Conservation (phyloP, 768 basidiomycete species). For the Boletellus emodensis region DNA sequence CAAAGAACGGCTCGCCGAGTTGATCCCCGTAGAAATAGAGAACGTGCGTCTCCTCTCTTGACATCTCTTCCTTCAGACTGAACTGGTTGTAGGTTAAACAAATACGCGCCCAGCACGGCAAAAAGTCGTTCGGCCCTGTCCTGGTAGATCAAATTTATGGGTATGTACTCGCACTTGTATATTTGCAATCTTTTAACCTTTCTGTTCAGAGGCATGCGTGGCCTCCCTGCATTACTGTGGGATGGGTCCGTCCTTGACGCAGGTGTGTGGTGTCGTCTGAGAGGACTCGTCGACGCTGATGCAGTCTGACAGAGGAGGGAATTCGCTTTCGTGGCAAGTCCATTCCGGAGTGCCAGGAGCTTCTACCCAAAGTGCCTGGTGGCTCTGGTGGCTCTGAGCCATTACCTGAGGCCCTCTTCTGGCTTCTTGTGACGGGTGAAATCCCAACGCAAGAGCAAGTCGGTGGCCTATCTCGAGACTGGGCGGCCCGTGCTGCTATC, state of each 20-base stretch:
- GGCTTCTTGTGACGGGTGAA: constrained; percentile 94
- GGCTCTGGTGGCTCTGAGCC: constrained; percentile 92
- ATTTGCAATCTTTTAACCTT: constrained; percentile 4
- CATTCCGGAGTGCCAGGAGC: constrained; percentile 83
- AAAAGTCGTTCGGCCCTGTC: constrained; percentile 91
- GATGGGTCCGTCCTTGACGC: constrained; percentile 97
- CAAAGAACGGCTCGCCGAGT: constrained; percentile 89
- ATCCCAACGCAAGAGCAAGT: constrained; percentile 91
- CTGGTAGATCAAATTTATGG: constrained; percentile 89
- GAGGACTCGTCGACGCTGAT: background rate
- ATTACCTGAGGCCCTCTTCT: constrained; percentile 91
- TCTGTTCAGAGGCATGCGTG: constrained; percentile 70
- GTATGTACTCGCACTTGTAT: constrained; percentile 32
- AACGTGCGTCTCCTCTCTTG: constrained; percentile 21
- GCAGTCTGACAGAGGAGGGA: constrained; percentile 67
- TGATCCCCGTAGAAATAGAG: constrained; percentile 79
- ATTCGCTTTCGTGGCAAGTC: constrained; percentile 98
- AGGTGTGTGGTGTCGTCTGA: constrained; percentile 41
- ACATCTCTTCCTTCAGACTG: constrained; percentile 1
- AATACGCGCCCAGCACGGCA: constrained; percentile 81
- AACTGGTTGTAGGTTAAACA: constrained; percentile 61
- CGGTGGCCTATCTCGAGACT: constrained; percentile 80
- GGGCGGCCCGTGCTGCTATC: constrained; percentile 89
- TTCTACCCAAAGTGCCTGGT: constrained; percentile 84
- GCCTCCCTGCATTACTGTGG: constrained; percentile 94